These are phyloP conservation scores for Mortierella alpina DNA, from an alignment of 192 early-diverging fungal genomes.

Conservation along the genomic window DNA sequence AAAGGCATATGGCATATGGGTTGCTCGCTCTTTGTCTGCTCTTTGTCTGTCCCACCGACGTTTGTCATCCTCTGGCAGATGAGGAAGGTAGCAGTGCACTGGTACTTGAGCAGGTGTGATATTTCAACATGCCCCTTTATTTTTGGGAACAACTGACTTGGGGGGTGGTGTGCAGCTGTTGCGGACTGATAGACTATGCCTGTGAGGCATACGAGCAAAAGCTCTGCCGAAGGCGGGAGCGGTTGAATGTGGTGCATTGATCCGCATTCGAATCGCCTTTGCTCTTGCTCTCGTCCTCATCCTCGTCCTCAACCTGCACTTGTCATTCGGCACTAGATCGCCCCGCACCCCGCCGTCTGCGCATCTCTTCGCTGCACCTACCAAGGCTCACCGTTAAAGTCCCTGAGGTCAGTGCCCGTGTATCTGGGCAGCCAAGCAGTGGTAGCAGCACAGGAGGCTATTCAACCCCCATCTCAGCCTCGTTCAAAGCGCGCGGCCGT, in stretches of 20 bases:
- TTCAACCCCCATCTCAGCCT: neutral
- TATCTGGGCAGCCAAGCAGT: neutral
- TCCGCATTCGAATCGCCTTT: no score
- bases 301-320: neutral
- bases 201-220: neutral
- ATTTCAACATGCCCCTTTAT: constrained; percentile 19
- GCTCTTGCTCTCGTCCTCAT: no score
- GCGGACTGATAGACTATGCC: neutral
- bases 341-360: neutral
- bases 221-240: neutral
- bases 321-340: neutral
- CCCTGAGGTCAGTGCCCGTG: constrained; percentile 15
- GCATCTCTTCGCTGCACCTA: constrained; percentile 29
- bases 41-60: no score
- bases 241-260: no score
- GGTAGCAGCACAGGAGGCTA: neutral
- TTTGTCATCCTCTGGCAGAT: no score
- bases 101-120: no score
- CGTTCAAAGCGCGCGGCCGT: constrained; percentile 6
- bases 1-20: no score
- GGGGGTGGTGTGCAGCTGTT: neutral
- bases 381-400: constrained; percentile 25
- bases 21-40: no score
- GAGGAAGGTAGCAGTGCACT: no score
- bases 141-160: constrained; percentile 42